phyloP scores from a whole-genome alignment of 805 yeast genomes.

The Wilhelminamyces savonicus region DNA sequence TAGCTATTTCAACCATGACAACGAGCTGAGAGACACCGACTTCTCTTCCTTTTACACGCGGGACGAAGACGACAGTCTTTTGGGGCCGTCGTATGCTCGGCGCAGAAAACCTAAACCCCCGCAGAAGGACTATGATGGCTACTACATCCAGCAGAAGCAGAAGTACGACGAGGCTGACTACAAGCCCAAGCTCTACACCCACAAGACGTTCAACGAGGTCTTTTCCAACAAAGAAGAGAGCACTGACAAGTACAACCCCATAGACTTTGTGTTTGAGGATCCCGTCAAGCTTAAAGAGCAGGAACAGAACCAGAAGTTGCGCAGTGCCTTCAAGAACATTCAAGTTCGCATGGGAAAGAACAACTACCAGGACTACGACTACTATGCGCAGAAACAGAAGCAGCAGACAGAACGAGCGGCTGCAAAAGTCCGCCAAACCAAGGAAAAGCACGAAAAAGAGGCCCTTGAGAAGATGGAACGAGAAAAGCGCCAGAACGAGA shows the following conservation, averaged over 20 bases:
- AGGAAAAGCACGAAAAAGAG: conserved; percentile 1
- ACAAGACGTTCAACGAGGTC: conserved; percentile 33
- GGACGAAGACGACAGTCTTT: background rate
- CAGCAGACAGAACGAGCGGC: conserved; percentile 3
- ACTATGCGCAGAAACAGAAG: conserved; percentile 16
- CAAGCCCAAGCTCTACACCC: conserved; percentile 33
- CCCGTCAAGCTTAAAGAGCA: conserved; percentile 9
- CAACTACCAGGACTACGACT: conserved; percentile 29
- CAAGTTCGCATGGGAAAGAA: conserved; percentile 24
- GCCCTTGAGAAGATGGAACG: conserved; percentile 1
- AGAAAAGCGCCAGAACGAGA: conserved; percentile 1
- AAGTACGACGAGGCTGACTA: conserved; percentile 25
- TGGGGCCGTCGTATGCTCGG: no score
- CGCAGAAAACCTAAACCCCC: background rate
- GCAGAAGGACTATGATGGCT: conserved; percentile 15
- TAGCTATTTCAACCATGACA: background rate
- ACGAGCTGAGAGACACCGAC: background rate
- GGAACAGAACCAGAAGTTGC: conserved; percentile 16
- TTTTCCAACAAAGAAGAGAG: conserved; percentile 26
- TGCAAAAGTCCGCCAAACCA: background rate
- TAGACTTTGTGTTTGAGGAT: conserved; percentile 33
- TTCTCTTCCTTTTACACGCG: background rate
- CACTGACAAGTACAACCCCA: conserved; percentile 28
- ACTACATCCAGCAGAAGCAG: conserved; percentile 32
- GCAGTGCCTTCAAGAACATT: conserved; percentile 20